Percentiles rank a stretch among this genome's conserved stretches.
Conservation (phyloP, 2,329 filamentous ascomycete genomes). For the Metarhizium robertsii region DNA sequence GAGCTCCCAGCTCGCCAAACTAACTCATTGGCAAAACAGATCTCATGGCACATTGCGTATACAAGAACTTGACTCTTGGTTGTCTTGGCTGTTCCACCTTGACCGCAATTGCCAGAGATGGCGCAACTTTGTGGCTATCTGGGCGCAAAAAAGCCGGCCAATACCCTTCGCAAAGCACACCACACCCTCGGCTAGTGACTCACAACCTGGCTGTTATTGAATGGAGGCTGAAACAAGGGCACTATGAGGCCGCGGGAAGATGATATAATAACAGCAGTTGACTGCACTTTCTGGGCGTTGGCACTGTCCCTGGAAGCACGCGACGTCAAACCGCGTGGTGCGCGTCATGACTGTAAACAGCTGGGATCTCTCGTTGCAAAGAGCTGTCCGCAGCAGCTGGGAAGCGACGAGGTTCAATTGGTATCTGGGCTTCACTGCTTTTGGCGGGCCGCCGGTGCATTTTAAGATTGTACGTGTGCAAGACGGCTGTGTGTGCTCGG, state of each 20-base stretch:
- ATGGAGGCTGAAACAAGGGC: not conserved
- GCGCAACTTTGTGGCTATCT: not conserved
- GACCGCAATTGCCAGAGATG: not conserved
- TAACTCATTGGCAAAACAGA: too few relatives aligned
- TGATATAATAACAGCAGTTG: too few relatives aligned
- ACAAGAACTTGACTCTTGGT: too few relatives aligned
- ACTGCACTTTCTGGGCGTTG: not conserved
- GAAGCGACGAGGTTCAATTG: conserved; percentile 26
- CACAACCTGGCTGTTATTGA: not conserved
- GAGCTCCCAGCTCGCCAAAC: not conserved
- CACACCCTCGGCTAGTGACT: not conserved
- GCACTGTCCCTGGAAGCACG: not conserved
- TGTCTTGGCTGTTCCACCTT: too few relatives aligned
- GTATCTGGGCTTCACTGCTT: conserved; percentile 56
- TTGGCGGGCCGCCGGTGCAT: conserved; percentile 61
- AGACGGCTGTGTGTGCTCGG: not conserved
- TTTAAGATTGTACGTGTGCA: conserved; percentile 47
- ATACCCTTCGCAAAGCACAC: not conserved
- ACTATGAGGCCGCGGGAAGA: not conserved
- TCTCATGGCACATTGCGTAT: too few relatives aligned
- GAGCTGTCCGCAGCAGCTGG: not conserved
- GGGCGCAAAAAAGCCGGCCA: not conserved
- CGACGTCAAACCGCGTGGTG: not conserved
- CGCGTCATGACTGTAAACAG: not conserved
- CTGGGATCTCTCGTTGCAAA: not conserved